Base-by-base conservation (phyloP, 2,329 filamentous ascomycete genomes). In the Cladophialophora exuberans region DNA sequence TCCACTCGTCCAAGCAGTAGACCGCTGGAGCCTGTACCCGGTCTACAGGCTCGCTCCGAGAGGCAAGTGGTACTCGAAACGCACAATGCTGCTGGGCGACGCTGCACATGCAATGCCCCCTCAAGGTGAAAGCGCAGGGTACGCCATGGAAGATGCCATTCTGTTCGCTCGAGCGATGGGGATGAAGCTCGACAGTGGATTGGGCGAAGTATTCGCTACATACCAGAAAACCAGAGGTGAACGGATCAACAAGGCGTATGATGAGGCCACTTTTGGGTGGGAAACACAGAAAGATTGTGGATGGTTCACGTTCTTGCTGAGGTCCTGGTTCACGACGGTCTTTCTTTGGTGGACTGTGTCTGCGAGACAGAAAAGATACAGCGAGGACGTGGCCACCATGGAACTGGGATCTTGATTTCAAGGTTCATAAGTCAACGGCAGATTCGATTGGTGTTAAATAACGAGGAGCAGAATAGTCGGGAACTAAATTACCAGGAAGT, bases 51-150 rank as follows among this genome's bases (percentile, higher is more conserved):
- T 77, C 0, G 67, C 67, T 2, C 75, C 76, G 45, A 63, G 68
- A 10, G 74, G 74, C 0, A 75, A 71, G 52, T 77, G 75, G 76
- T 67, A 68, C 1, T 76, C 74, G 0, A 67, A 74, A n/a, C 65
- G 72, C 3, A 69, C 72, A 2, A 74, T 76, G 69, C 63, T 77
- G 30, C 70, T 77, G 4, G 75, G 75, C 3, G 75, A 78, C 54
- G 73, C 73, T 26, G 75, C 76, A 44, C 75, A 77, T 61, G 75
- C 74, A 7, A 56, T 56, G 44, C 49, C 56, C 3, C 56, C 48
- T 3, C 52, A 59, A 36, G 59, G 55, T 11, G 58, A 61, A 48
- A 54, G 47, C 17, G 41, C 52, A 20, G 59, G 45, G 7, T 45
- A 56, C 47, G 56, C 48, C 5, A 18, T 56, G 6, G 58, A 61